These are phyloP conservation scores for Lactarius indigo DNA, from an alignment of 768 basidiomycete genomes.

Conservation along the genomic window DNA sequence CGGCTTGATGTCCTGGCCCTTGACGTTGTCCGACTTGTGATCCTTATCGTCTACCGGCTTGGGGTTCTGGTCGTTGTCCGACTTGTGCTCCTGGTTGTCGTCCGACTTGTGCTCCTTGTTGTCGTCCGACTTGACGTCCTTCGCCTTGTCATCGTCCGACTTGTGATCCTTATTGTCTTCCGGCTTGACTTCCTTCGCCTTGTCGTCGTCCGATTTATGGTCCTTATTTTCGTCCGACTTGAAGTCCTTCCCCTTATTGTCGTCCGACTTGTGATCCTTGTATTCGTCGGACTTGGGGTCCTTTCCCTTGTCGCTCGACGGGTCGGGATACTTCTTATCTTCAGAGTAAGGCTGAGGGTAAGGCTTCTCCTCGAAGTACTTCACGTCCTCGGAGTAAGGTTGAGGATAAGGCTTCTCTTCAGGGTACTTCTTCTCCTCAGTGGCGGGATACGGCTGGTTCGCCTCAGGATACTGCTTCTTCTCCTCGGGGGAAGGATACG, in stretches of 20 bases:
- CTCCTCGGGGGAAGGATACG: not conserved
- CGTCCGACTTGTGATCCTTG: not conserved
- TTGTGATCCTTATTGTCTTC: not conserved
- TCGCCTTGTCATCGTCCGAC: not conserved
- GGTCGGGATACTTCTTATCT: not conserved
- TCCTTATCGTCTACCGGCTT: not conserved
- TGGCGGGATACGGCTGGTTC: too few species aligned
- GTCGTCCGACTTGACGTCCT: not conserved
- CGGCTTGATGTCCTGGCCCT: not conserved
- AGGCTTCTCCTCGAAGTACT: not conserved
- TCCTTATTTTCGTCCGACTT: not conserved
- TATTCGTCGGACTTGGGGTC: not conserved
- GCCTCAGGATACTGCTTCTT: too few species aligned
- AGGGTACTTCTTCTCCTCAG: too few species aligned
- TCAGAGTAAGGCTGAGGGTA: not conserved
- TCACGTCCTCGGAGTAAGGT: not conserved
- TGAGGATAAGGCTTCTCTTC: not conserved
- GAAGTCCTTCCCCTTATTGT: not conserved
- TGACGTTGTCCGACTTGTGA: not conserved
- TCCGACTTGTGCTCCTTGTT: not conserved
- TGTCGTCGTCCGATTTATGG: not conserved
- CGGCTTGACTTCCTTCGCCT: not conserved
- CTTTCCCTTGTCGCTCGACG: not conserved
- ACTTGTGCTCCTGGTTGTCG: not conserved
- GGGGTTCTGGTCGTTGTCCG: not conserved